phyloP scores from a whole-genome alignment of 2,329 filamentous ascomycete species.

The Sarocladiaceae sp. region DNA sequence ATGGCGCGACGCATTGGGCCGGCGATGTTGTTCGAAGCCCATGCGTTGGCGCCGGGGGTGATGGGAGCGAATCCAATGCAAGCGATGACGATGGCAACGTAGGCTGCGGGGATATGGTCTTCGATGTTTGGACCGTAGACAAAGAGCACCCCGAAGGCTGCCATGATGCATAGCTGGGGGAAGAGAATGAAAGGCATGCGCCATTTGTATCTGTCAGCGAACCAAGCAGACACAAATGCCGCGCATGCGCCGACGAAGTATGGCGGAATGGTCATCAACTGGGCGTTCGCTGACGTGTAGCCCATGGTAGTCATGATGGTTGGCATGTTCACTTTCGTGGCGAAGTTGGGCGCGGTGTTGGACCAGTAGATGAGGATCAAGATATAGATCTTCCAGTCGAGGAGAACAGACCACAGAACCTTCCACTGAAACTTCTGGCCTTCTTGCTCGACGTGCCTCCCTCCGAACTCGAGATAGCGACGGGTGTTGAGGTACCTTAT shows the following conservation, averaged over 20 bases:
- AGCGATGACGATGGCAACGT: constrained; percentile 14
- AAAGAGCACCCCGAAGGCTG: not conserved
- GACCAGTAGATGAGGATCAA: not conserved
- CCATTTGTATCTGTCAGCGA: not conserved
- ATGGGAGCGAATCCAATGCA: constrained; percentile 14
- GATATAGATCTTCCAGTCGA: constrained; percentile 3
- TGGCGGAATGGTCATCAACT: not conserved
- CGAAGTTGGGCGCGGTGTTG: not conserved
- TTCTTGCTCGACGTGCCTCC: not conserved
- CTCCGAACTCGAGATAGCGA: not conserved
- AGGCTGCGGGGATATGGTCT: constrained; percentile 1
- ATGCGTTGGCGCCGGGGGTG: constrained; percentile 12
- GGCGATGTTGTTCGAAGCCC: constrained; percentile 12
- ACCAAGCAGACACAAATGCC: not conserved
- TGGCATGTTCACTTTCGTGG: not conserved
- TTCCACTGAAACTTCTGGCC: not conserved
- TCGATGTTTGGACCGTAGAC: not conserved
- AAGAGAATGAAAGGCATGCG: not conserved
- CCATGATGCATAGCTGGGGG: not conserved
- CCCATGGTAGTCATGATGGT: not conserved
- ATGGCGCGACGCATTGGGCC: constrained; percentile 22
- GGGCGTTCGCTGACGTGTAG: not conserved
- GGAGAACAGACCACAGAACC: not conserved
- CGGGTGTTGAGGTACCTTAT: not conserved
- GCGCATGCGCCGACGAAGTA: not conserved